Conservation (phyloP, 768 basidiomycete species). For the Suillus variegatus region DNA sequence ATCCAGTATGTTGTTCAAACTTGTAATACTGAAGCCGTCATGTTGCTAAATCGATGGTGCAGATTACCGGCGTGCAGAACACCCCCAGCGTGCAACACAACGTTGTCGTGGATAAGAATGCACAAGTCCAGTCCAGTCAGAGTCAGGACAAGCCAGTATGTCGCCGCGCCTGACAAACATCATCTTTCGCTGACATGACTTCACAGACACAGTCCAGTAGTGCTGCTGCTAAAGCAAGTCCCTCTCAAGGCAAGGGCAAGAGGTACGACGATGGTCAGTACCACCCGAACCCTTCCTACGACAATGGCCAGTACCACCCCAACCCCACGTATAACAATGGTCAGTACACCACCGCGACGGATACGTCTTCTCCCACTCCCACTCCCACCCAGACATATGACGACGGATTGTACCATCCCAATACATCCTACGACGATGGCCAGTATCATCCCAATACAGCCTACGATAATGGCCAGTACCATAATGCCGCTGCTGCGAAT, state of each 20-base stretch:
- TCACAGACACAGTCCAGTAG: not conserved
- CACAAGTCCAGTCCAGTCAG: not conserved
- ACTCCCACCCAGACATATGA: constrained; percentile 3
- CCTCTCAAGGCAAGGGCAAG: constrained; percentile 2
- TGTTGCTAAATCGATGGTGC: not conserved
- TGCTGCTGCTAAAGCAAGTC: not conserved
- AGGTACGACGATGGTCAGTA: constrained; percentile 19
- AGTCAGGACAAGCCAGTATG: not conserved
- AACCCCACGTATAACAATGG: constrained; percentile 22
- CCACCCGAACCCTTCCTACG: constrained; percentile 9
- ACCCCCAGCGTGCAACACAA: not conserved
- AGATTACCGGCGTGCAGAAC: not conserved
- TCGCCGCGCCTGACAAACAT: not conserved
- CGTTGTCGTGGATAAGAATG: not conserved
- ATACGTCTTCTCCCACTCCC: not conserved
- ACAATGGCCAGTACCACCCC: constrained; percentile 25
- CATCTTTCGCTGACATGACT: not conserved
- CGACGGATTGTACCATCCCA: constrained; percentile 15
- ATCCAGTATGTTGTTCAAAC: not conserved
- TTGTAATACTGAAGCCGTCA: not conserved
- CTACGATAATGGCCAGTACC: constrained; percentile 11
- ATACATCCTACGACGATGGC: constrained; percentile 5
- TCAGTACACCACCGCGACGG: not conserved
- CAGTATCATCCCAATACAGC: constrained; percentile 9
- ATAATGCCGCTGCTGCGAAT: not conserved